Conservation (phyloP, 2,329 filamentous ascomycete species). For the Penicillium fuscoglaucum region DNA sequence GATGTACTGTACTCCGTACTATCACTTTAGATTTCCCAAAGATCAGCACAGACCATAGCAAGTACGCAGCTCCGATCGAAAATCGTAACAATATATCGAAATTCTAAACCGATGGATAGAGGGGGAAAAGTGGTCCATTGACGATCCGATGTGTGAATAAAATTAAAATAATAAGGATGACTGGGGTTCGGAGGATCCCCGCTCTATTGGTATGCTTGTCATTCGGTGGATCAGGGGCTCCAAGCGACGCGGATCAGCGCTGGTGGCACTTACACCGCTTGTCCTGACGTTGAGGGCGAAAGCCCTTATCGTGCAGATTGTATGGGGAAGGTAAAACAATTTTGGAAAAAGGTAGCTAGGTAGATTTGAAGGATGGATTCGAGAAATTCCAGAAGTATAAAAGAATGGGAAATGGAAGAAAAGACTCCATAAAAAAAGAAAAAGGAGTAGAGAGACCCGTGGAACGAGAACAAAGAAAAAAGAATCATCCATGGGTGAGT, state of each 20-base stretch:
- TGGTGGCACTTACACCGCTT: conserved; percentile 29
- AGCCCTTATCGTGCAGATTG: conserved; percentile 1
- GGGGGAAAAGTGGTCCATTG: conserved; percentile 18
- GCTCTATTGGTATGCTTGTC: conserved; percentile 27
- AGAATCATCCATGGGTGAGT: conserved; percentile 15
- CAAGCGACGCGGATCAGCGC: conserved; percentile 25
- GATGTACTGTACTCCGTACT: neutral
- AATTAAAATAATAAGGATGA: conserved; percentile 13
- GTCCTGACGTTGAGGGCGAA: conserved; percentile 14
- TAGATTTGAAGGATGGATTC: neutral
- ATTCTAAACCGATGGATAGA: conserved; percentile 5
- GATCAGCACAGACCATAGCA: conserved; percentile 9
- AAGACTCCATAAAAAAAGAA: neutral
- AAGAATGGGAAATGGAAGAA: neutral
- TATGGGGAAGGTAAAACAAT: neutral
- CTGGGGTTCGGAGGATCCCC: conserved; percentile 22
- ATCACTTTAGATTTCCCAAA: neutral
- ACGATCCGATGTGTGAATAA: conserved; percentile 11
- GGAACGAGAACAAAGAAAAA: conserved; percentile 6
- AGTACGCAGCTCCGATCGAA: conserved; percentile 10
- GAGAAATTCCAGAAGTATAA: neutral
- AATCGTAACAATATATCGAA: neutral
- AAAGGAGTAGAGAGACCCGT: conserved; percentile 1
- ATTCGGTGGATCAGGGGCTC: conserved; percentile 30
- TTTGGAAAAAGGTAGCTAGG: no score